Conservation (phyloP, 2,329 filamentous ascomycete genomes). For the Graphilbum ipis-grandicollis region DNA sequence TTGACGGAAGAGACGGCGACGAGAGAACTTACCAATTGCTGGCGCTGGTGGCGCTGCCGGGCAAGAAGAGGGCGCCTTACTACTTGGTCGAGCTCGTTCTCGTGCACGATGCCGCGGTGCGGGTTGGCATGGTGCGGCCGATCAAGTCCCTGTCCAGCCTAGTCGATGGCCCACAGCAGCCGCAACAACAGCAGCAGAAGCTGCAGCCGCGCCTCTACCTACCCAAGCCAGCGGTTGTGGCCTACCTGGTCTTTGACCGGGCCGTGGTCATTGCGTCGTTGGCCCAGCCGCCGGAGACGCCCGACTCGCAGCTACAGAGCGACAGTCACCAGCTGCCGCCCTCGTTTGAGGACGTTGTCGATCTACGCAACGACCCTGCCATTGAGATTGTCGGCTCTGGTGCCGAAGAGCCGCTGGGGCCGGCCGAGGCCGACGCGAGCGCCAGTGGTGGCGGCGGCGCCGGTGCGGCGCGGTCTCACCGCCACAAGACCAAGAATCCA, state of each 20-base stretch:
- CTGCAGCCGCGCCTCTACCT: slow-evolving; percentile 52
- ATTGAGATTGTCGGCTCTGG: slow-evolving; percentile 48
- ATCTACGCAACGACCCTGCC: slow-evolving; percentile 50
- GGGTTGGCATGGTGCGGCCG: slow-evolving; percentile 49
- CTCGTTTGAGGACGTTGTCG: slow-evolving; percentile 73
- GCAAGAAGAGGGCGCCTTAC: slow-evolving; percentile 41
- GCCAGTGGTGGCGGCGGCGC: not conserved
- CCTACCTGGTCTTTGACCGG: slow-evolving; percentile 64
- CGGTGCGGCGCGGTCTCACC: slow-evolving; percentile 20
- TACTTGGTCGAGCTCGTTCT: slow-evolving; percentile 57
- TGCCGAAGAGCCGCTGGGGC: slow-evolving; percentile 36
- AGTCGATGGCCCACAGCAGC: slow-evolving; percentile 17
- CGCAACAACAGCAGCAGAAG: slow-evolving; percentile 18
- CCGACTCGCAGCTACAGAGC: slow-evolving; percentile 57
- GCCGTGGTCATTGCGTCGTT: slow-evolving; percentile 66
- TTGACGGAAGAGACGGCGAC: slow-evolving; percentile 30
- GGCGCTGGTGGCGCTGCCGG: slow-evolving; percentile 40
- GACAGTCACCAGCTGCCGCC: slow-evolving; percentile 41
- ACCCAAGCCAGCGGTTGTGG: slow-evolving; percentile 61
- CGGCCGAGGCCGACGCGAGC: no score
- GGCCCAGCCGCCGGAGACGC: slow-evolving; percentile 46
- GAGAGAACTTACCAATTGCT: slow-evolving; percentile 40
- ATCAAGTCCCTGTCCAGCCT: slow-evolving; percentile 47
- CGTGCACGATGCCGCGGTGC: slow-evolving; percentile 25
- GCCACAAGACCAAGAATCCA: slow-evolving; percentile 42